Conservation (phyloP, 306 rosid species). For the Ziziphus jujuba region DNA sequence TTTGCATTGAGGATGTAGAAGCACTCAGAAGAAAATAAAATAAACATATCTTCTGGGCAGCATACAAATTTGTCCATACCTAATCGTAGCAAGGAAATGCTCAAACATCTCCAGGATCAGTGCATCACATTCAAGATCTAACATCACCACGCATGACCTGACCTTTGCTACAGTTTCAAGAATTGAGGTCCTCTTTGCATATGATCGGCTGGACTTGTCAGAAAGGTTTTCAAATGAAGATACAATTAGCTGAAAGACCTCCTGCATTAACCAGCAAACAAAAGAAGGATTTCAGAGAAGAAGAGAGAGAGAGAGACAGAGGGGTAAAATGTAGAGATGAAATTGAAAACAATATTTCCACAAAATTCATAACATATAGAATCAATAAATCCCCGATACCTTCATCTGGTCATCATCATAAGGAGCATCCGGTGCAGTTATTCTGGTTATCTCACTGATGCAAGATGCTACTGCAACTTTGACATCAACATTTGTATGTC, state of each 20-base stretch:
- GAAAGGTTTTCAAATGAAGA: constrained; percentile 81
- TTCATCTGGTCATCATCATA: constrained; percentile 92
- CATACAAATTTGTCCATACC: constrained; percentile 40
- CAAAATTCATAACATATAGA: background rate
- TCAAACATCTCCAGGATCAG: constrained; percentile 88
- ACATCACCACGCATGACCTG: constrained; percentile 91
- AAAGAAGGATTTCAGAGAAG: background rate
- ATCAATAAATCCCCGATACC: constrained; percentile 38
- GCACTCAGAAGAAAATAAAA: no score
- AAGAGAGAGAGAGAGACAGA: background rate
- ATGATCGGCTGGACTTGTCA: constrained; percentile 68
- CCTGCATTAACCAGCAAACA: constrained; percentile 46
- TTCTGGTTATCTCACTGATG: constrained; percentile 91
- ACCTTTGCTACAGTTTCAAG: constrained; percentile 93
- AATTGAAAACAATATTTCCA: background rate
- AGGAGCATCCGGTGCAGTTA: constrained; percentile 96
- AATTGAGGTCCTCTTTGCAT: constrained; percentile 62
- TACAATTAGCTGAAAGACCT: constrained; percentile 78
- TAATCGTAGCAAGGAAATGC: constrained; percentile 71
- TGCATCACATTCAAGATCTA: constrained; percentile 87
- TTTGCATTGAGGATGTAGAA: no score
- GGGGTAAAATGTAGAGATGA: background rate
- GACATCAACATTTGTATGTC: constrained; percentile 72
- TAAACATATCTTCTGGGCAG: no score
- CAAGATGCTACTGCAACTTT: constrained; percentile 87